A percentile compares a stretch with the other conserved stretches of the same genome.
Conservation (phyloP, 495 filamentous ascomycete species). For the Aspergillus funiculosus region DNA sequence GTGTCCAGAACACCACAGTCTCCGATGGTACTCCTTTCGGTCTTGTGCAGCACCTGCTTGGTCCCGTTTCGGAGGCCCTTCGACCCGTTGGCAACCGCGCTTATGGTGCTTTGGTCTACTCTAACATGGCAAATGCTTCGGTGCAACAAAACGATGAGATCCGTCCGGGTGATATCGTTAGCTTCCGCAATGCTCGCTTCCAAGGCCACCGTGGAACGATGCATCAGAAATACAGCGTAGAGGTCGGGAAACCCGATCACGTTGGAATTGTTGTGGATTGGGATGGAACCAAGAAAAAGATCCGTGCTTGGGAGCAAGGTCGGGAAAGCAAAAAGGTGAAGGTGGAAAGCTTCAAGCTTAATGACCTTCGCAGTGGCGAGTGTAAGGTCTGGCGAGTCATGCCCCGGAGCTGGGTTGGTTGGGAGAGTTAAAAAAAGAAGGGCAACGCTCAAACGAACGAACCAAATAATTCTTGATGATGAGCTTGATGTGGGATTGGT, state of each 20-base stretch:
- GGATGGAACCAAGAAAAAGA: conserved; percentile 98
- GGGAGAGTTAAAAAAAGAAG: conserved; percentile 49
- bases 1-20: conserved; percentile 70
- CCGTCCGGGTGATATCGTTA: conserved; percentile 86
- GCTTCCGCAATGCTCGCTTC: conserved; percentile 89
- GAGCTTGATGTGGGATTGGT: conserved; percentile 4
- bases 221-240: conserved; percentile 85
- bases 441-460: background rate
- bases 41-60: conserved; percentile 72
- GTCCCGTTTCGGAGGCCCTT: conserved; percentile 65
- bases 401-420: conserved; percentile 86
- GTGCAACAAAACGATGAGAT: conserved; percentile 91
- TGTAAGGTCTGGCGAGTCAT: conserved; percentile 97
- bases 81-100: conserved; percentile 76
- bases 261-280: conserved; percentile 96
- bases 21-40: conserved; percentile 75
- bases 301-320: conserved; percentile 91
- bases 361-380: conserved; percentile 87
- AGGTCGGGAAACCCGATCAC: conserved; percentile 90
- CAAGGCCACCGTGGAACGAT: conserved; percentile 92
- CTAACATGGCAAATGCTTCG: conserved; percentile 88
- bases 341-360: conserved; percentile 86
- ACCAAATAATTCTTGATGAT: conserved; percentile 13
- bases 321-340: conserved; percentile 92
- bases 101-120: conserved; percentile 88